Conservation (phyloP, 768 basidiomycete genomes). For the Collybia sp. region DNA sequence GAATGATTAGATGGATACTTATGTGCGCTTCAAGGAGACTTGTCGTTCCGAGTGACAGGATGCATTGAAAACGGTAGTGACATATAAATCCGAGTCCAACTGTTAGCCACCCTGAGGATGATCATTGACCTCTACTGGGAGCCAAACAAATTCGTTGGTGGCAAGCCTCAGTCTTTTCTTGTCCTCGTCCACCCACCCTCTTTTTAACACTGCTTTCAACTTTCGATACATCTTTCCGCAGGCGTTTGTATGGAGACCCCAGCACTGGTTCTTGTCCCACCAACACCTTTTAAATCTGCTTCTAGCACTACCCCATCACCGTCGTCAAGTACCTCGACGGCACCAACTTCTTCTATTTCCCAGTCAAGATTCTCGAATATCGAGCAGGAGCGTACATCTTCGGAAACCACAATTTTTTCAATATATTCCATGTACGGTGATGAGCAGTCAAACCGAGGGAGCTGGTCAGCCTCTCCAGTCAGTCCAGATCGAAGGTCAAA, state of each 20-base stretch:
- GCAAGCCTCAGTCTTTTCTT: no score
- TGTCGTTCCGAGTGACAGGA: no score
- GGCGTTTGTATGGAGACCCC: slow-evolving; percentile 32
- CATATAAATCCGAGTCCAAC: no score
- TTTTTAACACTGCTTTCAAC: slow-evolving; percentile 4
- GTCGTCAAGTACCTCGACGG: slow-evolving; percentile 22
- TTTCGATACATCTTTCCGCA: slow-evolving; percentile 2
- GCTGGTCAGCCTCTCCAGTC: slow-evolving; percentile 33
- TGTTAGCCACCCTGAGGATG: no score
- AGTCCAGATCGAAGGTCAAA: slow-evolving; percentile 29
- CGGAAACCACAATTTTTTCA: slow-evolving; percentile 74
- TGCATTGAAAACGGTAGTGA: no score
- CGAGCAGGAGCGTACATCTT: slow-evolving; percentile 49
- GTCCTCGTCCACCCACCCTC: neutral
- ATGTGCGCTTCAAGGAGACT: no score
- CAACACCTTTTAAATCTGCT: slow-evolving; percentile 22
- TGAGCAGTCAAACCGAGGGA: slow-evolving; percentile 33
- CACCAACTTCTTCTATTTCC: slow-evolving; percentile 27
- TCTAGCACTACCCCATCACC: slow-evolving; percentile 13
- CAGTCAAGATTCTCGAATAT: slow-evolving; percentile 25
- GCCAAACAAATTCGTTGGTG: no score
- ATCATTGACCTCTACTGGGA: no score
- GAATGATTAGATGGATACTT: no score
- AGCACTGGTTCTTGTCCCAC: slow-evolving; percentile 31
- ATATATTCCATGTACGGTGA: slow-evolving; percentile 88